Conservation (phyloP, 495 filamentous ascomycete species). For the Penicillium pancosmium region DNA sequence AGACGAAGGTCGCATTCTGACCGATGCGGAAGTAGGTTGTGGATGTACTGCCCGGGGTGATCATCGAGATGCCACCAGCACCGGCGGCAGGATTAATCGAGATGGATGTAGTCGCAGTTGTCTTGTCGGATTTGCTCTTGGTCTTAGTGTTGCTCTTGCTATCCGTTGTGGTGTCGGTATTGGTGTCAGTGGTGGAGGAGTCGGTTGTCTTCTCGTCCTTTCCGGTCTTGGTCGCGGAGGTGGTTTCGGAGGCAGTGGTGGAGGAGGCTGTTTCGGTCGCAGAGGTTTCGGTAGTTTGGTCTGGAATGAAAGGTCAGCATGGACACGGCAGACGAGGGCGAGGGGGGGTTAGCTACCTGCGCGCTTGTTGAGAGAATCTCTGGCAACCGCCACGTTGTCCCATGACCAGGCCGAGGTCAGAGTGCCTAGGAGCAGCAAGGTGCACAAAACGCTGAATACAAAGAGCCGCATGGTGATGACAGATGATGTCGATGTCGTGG, state of each 20-base stretch:
- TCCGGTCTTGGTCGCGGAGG: constrained; percentile 20
- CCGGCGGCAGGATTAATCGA: constrained; percentile 62
- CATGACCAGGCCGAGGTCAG: constrained; percentile 56
- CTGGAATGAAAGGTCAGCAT: constrained; percentile 7
- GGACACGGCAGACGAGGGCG: background rate
- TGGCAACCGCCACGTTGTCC: constrained; percentile 35
- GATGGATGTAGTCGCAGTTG: constrained; percentile 40
- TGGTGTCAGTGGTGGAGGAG: constrained; percentile 23
- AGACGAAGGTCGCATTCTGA: constrained; percentile 80
- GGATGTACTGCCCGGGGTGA: constrained; percentile 66
- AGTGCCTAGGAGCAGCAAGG: constrained; percentile 49
- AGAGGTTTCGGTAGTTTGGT: constrained; percentile 22
- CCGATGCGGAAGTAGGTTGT: constrained; percentile 86
- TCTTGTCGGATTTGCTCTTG: constrained; percentile 15
- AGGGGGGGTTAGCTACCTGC: constrained; percentile 26
- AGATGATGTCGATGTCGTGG: constrained; percentile 4
- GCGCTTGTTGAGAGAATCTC: constrained; percentile 37
- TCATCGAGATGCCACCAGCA: constrained; percentile 78
- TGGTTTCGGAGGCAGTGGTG: constrained; percentile 24
- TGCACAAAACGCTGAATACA: constrained; percentile 36
- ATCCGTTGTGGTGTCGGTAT: constrained; percentile 23
- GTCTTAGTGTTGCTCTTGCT: constrained; percentile 11
- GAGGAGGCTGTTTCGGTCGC: constrained; percentile 18
- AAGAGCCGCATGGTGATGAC: constrained; percentile 38
- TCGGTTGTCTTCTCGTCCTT: background rate